Evolutionary conservation across 2,329 filamentous ascomycete species (phyloP), one percentile per base, ranked within the genome.

Genomic region (Exophiala phaeomuriformis): DNA sequence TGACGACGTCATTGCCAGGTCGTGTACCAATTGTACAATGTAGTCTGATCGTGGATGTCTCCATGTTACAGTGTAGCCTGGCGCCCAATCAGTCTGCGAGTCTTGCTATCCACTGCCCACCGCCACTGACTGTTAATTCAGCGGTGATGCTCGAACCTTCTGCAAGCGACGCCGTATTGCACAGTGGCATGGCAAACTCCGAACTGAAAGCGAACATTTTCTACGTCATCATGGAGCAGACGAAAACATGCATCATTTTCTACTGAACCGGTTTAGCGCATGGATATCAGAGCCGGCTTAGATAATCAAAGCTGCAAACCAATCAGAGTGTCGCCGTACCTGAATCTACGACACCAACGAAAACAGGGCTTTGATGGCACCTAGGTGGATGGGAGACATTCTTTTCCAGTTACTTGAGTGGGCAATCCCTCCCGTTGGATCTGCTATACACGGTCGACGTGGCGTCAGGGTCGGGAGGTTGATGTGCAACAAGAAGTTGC

Each of bases 281-380:
- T 32, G 36, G 36, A 48, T 37, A 9, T 5, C 33, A n/a, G 3
- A 30, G 28, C 10, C 12, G 3, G 37, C n/a, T 32, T 33, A 33
- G 5, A 45, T 47, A 45, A 44, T 44, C 12, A 29, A 32, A 33
- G 12, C 7, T 5, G n/a, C 51, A 31, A 19, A 28, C 47, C 32
- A 54, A 54, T 54, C 42, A 51, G 5, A 5, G 30, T n/a, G n/a
- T 7, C 12, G 29, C 19, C 27, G 47, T 54, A 29, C 51, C 51
- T 53, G 51, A 31, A 10, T 31, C 19, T 3, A 10, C 8, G 33
- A 19, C 19, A 19, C 19, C 19, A 19, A 19, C 19, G 19, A 19
- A 19, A 19, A 19, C 19, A 19, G 19, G 19, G 19, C 19, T 19
- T 19, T 19, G 19, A 10, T 28, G 33, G 28, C 31, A 30, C 5